Conservation (phyloP, 2,329 filamentous ascomycete genomes). For the Elsinoe fawcettii region DNA sequence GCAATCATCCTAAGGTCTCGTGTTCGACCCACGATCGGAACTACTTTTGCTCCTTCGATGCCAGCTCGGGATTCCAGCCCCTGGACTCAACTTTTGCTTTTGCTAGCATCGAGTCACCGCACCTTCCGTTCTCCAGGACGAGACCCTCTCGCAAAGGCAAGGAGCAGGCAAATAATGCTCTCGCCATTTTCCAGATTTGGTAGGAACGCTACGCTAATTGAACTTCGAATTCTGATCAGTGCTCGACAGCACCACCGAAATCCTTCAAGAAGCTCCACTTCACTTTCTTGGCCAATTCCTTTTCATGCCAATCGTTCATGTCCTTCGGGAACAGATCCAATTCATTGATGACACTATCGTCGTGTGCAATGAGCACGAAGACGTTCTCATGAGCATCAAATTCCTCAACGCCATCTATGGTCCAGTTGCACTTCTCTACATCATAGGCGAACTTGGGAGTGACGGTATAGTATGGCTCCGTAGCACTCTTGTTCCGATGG, state of each 20-base stretch:
- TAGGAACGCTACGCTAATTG: no score
- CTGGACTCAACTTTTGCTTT: no score
- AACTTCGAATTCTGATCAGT: no score
- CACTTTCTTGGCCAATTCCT: conserved; percentile 40
- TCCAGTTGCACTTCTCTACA: conserved; percentile 30
- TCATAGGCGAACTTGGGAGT: conserved; percentile 29
- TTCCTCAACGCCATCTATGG: conserved; percentile 40
- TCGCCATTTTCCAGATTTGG: no score
- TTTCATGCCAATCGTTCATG: conserved; percentile 41
- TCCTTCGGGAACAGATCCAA: conserved; percentile 44
- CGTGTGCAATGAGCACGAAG: conserved; percentile 43
- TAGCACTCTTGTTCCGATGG: conserved; percentile 29
- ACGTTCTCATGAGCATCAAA: conserved; percentile 40
- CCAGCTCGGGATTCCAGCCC: no score
- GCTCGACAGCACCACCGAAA: conserved; percentile 37
- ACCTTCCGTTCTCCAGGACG: no score
- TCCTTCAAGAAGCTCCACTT: conserved; percentile 47
- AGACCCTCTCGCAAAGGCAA: no score
- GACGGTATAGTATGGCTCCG: conserved; percentile 31
- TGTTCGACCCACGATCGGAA: conserved; percentile 3
- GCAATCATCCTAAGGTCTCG: conserved; percentile 5
- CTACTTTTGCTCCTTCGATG: no score
- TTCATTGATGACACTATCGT: conserved; percentile 36
- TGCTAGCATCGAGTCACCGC: no score
- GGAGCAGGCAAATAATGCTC: no score